A percentile compares a stretch with the other conserved stretches of the same genome.
Conservation (phyloP, 2,329 filamentous ascomycete genomes). For the Curvularia lunata region DNA sequence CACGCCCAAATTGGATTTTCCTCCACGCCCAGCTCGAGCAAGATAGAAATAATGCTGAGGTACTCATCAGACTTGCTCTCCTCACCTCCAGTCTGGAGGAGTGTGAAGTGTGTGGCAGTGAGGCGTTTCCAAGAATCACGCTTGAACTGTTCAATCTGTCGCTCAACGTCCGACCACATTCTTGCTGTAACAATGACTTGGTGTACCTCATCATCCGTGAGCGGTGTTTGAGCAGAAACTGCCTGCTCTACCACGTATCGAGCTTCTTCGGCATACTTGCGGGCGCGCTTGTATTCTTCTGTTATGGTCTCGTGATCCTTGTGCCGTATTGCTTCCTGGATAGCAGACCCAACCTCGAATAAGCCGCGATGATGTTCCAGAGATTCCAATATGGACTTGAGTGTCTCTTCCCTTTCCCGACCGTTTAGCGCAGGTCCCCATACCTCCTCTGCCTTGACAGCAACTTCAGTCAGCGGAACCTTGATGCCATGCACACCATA, state of each 20-base stretch:
- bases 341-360: conserved; percentile 77
- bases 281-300: conserved; percentile 84
- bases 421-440: conserved; percentile 95
- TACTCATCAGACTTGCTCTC: conserved; percentile 74
- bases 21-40: conserved; percentile 92
- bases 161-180: conserved; percentile 94
- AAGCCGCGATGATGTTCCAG: conserved; percentile 81
- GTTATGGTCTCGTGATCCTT: conserved; percentile 89
- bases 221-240: conserved; percentile 57
- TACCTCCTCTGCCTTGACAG: conserved; percentile 93
- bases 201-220: conserved; percentile 81
- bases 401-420: conserved; percentile 84
- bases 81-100: conserved; percentile 56
- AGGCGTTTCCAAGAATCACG: conserved; percentile 86
- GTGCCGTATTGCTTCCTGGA: conserved; percentile 85
- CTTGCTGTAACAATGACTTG: conserved; percentile 85
- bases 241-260: conserved; percentile 67
- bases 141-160: conserved; percentile 86
- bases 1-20: conserved; percentile 98
- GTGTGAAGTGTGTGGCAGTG: conserved; percentile 66
- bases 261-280: conserved; percentile 80
- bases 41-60: conserved; percentile 85
- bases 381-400: conserved; percentile 77
- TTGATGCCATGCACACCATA: conserved; percentile 68
- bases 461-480: conserved; percentile 83